Conservation (phyloP, 139 green algal genomes). For the Chlorella sp. region DNA sequence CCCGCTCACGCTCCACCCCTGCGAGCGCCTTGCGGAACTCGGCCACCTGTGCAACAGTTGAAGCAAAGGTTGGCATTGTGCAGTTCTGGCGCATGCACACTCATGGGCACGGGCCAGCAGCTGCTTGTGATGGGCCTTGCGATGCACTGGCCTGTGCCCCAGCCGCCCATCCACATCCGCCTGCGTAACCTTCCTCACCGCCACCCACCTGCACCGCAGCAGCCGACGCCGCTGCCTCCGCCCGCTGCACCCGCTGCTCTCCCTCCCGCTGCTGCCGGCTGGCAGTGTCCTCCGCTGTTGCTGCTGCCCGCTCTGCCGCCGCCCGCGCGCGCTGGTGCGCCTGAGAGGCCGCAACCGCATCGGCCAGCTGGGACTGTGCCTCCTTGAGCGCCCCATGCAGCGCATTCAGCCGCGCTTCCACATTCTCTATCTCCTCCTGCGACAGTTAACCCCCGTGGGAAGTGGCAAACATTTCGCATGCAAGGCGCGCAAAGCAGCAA, state of each 20-base stretch:
- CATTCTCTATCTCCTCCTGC: conserved; percentile 36
- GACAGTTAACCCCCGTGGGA: too few relatives aligned
- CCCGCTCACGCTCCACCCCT: conserved; percentile 25
- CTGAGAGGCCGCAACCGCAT: background rate
- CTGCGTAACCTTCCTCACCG: background rate
- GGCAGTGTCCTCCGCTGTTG: background rate
- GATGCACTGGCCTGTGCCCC: too few relatives aligned
- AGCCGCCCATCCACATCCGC: background rate
- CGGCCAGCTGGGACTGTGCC: conserved; percentile 1
- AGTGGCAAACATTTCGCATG: too few relatives aligned
- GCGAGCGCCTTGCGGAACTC: conserved; percentile 32
- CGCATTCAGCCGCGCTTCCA: conserved; percentile 40
- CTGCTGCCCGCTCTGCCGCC: conserved; percentile 3
- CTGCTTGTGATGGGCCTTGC: too few relatives aligned
- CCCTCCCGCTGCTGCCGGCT: background rate
- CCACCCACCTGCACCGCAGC: background rate
- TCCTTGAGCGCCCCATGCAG: conserved; percentile 30
- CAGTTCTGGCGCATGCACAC: too few relatives aligned
- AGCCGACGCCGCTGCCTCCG: conserved; percentile 21
- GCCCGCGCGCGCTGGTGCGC: background rate
- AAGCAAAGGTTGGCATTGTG: too few relatives aligned
- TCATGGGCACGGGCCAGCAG: too few relatives aligned
- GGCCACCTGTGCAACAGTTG: conserved; percentile 20
- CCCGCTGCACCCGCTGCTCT: conserved; percentile 22
- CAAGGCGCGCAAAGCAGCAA: too few relatives aligned